Conservation (phyloP, 768 basidiomycete genomes). For the Serendipita indica region DNA sequence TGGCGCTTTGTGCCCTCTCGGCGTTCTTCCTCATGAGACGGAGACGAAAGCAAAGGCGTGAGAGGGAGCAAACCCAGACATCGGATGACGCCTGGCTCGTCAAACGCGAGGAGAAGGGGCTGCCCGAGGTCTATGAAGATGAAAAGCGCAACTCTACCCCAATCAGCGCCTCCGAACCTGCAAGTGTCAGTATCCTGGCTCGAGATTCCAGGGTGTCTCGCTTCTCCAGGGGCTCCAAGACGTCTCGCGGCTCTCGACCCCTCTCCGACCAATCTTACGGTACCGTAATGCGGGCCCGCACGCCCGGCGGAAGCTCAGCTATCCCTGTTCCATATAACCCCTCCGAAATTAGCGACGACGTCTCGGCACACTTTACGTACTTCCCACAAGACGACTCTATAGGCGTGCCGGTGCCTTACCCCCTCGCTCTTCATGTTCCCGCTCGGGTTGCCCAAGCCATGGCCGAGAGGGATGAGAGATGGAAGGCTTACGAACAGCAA, state of each 20-base stretch:
- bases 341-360: neutral
- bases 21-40: constrained; percentile 5
- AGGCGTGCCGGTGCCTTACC: constrained; percentile 1
- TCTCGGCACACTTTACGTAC: neutral
- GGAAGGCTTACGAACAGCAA: neutral
- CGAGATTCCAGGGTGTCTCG: neutral
- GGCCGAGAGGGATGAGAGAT: neutral
- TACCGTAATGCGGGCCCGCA: neutral
- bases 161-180: neutral
- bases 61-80: neutral
- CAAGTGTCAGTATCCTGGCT: neutral
- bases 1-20: constrained; percentile 14
- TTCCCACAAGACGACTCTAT: neutral
- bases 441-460: constrained; percentile 1
- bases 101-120: neutral
- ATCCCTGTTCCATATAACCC: neutral
- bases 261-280: neutral
- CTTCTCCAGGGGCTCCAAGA: neutral
- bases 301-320: neutral
- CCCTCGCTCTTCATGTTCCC: neutral
- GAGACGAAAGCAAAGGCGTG: neutral
- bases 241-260: neutral
- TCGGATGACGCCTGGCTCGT: neutral
- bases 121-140: neutral
- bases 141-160: constrained; percentile 7